These are phyloP conservation scores for Talaromyces adpressus DNA, from an alignment of 495 filamentous ascomycete genomes.

Conservation along the genomic window DNA sequence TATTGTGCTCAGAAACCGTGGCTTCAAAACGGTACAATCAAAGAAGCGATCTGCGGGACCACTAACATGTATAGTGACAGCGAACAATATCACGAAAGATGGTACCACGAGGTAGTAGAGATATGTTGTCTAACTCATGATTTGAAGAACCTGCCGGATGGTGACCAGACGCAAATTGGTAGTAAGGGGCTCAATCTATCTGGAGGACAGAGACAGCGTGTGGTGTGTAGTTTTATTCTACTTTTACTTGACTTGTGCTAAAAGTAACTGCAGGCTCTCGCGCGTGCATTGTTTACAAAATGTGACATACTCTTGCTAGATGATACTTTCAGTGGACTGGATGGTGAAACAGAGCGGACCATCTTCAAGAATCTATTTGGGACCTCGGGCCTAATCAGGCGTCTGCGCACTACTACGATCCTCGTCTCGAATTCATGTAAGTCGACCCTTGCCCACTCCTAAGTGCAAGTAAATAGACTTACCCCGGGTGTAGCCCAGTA, in stretches of 20 bases:
- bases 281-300: conserved; percentile 35
- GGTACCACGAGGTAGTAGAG: conserved; percentile 40
- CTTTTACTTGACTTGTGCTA: too few relatives aligned
- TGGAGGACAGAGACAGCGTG: conserved; percentile 47
- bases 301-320: conserved; percentile 33
- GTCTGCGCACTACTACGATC: conserved; percentile 13
- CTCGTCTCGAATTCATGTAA: conserved; percentile 21
- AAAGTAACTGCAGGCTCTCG: conserved; percentile 34
- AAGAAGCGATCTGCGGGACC: conserved; percentile 25
- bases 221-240: too few relatives aligned
- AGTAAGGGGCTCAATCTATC: conserved; percentile 46
- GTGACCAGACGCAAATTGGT: conserved; percentile 42
- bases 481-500: conserved; percentile 26
- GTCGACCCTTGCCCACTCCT: neutral
- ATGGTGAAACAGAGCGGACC: conserved; percentile 33
- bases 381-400: conserved; percentile 24
- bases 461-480: neutral
- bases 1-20: conserved; percentile 33
- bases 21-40: conserved; percentile 34
- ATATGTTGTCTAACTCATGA: conserved; percentile 42
- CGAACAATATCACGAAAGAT: conserved; percentile 18
- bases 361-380: conserved; percentile 39
- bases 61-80: conserved; percentile 14
- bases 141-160: conserved; percentile 31
- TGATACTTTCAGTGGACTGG: conserved; percentile 44